Evolutionary conservation across 495 filamentous ascomycete genomes (phyloP).

Genomic region (Neurospora intermedia): DNA sequence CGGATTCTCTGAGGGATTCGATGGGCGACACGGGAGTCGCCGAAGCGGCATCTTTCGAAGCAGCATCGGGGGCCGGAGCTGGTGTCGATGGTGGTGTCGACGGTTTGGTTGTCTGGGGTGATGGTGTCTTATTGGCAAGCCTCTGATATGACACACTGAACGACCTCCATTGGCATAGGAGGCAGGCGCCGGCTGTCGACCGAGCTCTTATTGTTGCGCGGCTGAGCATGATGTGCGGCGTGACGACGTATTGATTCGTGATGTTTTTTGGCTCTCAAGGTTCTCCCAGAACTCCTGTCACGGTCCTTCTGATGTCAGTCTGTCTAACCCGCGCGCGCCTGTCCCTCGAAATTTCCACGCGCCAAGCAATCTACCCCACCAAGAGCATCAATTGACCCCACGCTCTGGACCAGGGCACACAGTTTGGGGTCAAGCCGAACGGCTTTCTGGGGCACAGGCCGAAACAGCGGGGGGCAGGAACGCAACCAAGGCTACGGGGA

Average conservation of each 20-base stretch:
- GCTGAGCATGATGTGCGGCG: conserved; percentile 15
- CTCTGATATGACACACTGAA: conserved; percentile 34
- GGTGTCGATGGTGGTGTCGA: conserved; percentile 4
- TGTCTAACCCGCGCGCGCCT: background rate
- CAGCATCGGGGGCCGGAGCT: background rate
- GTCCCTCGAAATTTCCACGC: conserved; percentile 20
- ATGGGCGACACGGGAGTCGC: background rate
- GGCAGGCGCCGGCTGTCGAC: conserved; percentile 18
- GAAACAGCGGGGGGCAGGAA: background rate
- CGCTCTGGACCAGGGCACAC: background rate
- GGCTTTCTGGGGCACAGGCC: background rate
- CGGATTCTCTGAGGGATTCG: conserved; percentile 5
- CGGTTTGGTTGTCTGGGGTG: conserved; percentile 1
- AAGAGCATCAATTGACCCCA: background rate
- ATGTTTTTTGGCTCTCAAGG: conserved; percentile 1
- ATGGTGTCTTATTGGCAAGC: conserved; percentile 23
- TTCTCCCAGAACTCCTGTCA: background rate
- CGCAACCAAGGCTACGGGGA: background rate
- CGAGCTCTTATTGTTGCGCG: conserved; percentile 6
- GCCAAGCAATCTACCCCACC: conserved; percentile 1
- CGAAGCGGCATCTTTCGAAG: conserved; percentile 1
- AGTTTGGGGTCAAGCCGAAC: background rate
- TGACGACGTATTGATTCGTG: background rate
- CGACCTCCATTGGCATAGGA: conserved; percentile 37
- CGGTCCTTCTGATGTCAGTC: background rate